Evolutionary conservation across 495 filamentous ascomycete species (phyloP).

Genomic region (Penicillium roqueforti): DNA sequence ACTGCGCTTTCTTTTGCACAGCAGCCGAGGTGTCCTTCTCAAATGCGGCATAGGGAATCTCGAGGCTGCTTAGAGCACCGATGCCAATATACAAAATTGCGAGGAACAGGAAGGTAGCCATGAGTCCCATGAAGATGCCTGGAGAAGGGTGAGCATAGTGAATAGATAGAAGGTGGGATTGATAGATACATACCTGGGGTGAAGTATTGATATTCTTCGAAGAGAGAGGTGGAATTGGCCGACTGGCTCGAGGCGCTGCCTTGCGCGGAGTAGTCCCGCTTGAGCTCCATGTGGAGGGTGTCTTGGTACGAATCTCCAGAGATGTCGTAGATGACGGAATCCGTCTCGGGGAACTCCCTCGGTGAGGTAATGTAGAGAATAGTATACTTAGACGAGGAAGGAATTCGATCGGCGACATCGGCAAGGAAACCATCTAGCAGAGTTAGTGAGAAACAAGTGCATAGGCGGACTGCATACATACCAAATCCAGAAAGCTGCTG

Average conservation of each 20-base stretch:
- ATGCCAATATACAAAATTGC: conserved; percentile 75
- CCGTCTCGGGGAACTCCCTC: conserved; percentile 36
- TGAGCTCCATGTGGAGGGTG: conserved; percentile 54
- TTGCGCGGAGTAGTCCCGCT: conserved; percentile 49
- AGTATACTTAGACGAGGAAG: conserved; percentile 53
- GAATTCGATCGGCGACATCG: conserved; percentile 53
- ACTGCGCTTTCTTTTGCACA: conserved; percentile 80
- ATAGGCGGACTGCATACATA: conserved; percentile 20
- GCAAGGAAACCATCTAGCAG: conserved; percentile 56
- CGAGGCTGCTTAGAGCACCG: conserved; percentile 67
- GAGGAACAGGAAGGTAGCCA: conserved; percentile 64
- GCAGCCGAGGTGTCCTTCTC: conserved; percentile 89
- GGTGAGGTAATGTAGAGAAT: conserved; percentile 59
- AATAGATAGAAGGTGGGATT: not conserved
- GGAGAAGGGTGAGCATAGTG: conserved; percentile 11
- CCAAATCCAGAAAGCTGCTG: conserved; percentile 48
- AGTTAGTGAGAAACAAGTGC: not conserved
- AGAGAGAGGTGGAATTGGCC: conserved; percentile 53
- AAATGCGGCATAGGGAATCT: conserved; percentile 90
- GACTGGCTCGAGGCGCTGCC: conserved; percentile 8
- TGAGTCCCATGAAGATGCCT: conserved; percentile 82
- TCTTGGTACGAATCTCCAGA: conserved; percentile 46
- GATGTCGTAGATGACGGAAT: conserved; percentile 48
- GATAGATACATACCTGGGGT: conserved; percentile 54
- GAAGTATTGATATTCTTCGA: conserved; percentile 89